Evolutionary conservation across 1,284 basidiomycete genomes (phyloP).

Genomic region (Pyrrhoderma noxium): DNA sequence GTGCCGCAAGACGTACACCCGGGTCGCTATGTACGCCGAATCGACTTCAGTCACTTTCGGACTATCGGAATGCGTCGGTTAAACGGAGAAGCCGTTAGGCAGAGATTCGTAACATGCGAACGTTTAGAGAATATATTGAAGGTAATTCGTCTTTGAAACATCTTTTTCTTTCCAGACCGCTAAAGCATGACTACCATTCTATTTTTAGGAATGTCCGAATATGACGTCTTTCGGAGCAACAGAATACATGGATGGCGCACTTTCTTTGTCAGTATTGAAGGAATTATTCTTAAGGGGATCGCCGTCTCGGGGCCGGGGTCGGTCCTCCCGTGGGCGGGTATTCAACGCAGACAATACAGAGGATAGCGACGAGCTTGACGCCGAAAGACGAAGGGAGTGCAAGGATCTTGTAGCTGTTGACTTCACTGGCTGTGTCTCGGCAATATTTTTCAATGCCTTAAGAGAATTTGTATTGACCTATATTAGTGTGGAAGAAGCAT

Average conservation of each 20-base stretch:
- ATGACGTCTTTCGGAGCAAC: constrained; percentile 82
- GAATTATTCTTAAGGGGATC: constrained; percentile 82
- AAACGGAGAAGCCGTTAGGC: constrained; percentile 82
- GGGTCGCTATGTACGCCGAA: constrained; percentile 67
- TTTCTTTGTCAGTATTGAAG: constrained; percentile 73
- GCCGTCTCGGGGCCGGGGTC: constrained; percentile 56
- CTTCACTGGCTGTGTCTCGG: constrained; percentile 90
- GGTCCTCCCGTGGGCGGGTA: constrained; percentile 55
- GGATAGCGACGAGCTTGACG: constrained; percentile 61
- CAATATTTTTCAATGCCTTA: constrained; percentile 79
- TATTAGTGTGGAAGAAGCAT: constrained; percentile 39
- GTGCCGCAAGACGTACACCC: constrained; percentile 65
- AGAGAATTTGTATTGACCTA: constrained; percentile 75
- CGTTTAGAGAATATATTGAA: constrained; percentile 78
- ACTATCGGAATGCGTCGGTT: constrained; percentile 92
- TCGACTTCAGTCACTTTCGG: constrained; percentile 90
- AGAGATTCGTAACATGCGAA: constrained; percentile 89
- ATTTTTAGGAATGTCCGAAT: constrained; percentile 75
- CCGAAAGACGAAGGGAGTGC: constrained; percentile 69
- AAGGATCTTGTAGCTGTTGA: constrained; percentile 85
- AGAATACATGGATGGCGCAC: constrained; percentile 91
- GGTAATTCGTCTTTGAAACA: constrained; percentile 35
- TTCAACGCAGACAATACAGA: constrained; percentile 32
- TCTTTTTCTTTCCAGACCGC: background rate
- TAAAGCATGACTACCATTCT: background rate